Evolutionary conservation across 176 grass and related monocot species (phyloP).

Genomic region (Phyllostachys edulis): DNA sequence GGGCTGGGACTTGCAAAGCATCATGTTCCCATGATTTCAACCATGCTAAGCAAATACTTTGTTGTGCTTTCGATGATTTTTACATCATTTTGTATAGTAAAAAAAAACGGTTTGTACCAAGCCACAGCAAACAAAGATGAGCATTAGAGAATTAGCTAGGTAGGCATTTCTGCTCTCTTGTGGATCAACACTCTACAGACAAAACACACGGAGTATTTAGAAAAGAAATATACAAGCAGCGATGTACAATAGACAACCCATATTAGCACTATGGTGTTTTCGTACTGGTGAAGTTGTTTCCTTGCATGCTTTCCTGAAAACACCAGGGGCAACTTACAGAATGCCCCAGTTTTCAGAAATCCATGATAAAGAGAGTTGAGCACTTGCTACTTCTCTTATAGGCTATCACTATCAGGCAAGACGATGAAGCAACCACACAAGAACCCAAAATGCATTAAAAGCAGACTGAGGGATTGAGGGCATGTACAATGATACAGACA

Average conservation of each 20-base stretch:
- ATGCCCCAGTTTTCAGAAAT: neutral
- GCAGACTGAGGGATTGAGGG: too few species aligned
- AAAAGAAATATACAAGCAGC: neutral
- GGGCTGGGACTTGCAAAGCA: neutral
- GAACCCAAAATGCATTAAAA: neutral
- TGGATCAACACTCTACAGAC: neutral
- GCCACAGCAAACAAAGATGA: conserved; percentile 1
- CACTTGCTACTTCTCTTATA: neutral
- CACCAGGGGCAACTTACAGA: neutral
- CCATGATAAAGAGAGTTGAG: neutral
- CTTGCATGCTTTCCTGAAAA: neutral
- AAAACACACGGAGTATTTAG: neutral
- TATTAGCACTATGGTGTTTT: neutral
- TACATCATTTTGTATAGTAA: conserved; percentile 21
- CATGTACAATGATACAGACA: too few species aligned
- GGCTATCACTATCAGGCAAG: neutral
- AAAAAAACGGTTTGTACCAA: conserved; percentile 27
- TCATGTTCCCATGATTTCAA: neutral
- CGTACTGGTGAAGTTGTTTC: neutral
- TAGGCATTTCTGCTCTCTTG: conserved; percentile 39
- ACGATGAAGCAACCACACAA: neutral
- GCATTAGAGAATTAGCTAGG: conserved; percentile 39
- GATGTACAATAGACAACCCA: neutral
- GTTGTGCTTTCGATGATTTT: neutral
- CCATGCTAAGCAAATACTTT: neutral